These are phyloP conservation scores for Nemania bipapillata DNA, from an alignment of 2,329 filamentous ascomycete species.

Conservation along the genomic window DNA sequence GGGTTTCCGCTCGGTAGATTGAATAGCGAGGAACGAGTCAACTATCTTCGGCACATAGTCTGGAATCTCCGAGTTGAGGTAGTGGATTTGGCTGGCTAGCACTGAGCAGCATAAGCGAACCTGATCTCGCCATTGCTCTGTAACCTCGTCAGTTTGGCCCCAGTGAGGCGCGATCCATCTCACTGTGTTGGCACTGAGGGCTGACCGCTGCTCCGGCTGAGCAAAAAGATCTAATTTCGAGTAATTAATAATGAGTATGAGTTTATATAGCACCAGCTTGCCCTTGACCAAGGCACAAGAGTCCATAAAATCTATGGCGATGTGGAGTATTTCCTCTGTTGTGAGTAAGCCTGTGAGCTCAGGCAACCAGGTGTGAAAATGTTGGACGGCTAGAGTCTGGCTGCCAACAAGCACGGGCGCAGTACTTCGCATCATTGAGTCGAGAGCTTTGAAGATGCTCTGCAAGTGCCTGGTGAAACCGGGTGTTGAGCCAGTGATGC, in stretches of 20 bases:
- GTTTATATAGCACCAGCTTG: conserved; percentile 89
- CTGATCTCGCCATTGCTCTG: conserved; percentile 90
- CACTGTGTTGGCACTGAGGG: conserved; percentile 82
- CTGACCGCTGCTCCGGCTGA: conserved; percentile 77
- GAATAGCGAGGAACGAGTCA: conserved; percentile 84
- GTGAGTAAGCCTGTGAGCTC: conserved; percentile 81
- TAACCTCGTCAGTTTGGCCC: conserved; percentile 78
- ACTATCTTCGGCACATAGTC: conserved; percentile 92
- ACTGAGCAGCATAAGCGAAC: conserved; percentile 93
- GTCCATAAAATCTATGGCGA: conserved; percentile 93
- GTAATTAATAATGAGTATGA: conserved; percentile 92
- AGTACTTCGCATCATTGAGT: conserved; percentile 87
- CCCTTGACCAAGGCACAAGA: conserved; percentile 88
- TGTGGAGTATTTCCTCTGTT: conserved; percentile 86
- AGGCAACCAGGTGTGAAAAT: conserved; percentile 97
- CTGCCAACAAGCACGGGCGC: conserved; percentile 89
- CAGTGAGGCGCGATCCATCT: conserved; percentile 94
- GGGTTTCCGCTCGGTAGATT: conserved; percentile 62
- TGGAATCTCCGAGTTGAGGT: conserved; percentile 82
- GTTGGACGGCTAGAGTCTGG: conserved; percentile 93
- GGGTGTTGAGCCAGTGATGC: conserved; percentile 78
- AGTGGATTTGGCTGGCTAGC: conserved; percentile 82
- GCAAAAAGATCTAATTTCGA: conserved; percentile 84
- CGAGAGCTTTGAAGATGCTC: conserved; percentile 87
- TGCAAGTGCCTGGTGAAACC: conserved; percentile 84